phyloP scores from a whole-genome alignment of 768 basidiomycete species.

The Auriscalpium orientale region DNA sequence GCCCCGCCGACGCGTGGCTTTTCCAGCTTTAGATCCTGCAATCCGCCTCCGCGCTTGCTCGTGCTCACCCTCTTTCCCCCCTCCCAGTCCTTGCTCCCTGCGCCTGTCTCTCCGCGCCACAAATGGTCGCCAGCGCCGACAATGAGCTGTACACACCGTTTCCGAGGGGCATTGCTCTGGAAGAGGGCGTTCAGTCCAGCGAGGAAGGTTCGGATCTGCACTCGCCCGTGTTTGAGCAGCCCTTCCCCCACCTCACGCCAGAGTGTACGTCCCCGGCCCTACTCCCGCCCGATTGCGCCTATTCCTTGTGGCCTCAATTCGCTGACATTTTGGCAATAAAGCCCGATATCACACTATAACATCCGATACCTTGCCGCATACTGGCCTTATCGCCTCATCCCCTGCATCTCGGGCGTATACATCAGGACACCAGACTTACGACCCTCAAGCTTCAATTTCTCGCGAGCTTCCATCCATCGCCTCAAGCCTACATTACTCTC shows the following conservation, averaged over 20 bases:
- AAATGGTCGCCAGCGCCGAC: conserved; percentile 51
- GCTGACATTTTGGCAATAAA: conserved; percentile 43
- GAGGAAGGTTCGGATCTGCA: conserved; percentile 73
- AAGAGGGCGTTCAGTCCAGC: conserved; percentile 64
- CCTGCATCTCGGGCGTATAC: conserved; percentile 8
- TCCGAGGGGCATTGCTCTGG: conserved; percentile 41
- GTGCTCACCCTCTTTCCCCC: conserved; percentile 24
- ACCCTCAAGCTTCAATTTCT: conserved; percentile 3
- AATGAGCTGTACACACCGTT: conserved; percentile 53
- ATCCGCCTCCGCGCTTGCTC: conserved; percentile 23
- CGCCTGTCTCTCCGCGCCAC: conserved; percentile 15
- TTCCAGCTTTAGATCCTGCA: conserved; percentile 18
- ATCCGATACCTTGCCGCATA: conserved; percentile 11
- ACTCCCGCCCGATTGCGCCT: conserved; percentile 4
- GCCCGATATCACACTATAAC: conserved; percentile 50
- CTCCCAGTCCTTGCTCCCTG: conserved; percentile 18
- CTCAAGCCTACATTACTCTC: neutral
- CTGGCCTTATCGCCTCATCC: conserved; percentile 10
- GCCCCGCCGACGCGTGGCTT: conserved; percentile 12
- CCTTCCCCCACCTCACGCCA: conserved; percentile 28
- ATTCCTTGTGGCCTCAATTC: conserved; percentile 6
- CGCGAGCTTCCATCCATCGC: neutral
- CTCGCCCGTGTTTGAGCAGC: conserved; percentile 60
- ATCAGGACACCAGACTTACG: neutral
- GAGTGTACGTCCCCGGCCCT: conserved; percentile 25